Evolutionary conservation across 2,329 filamentous ascomycete genomes (phyloP).

Genomic region (Fusarium miscanthi): DNA sequence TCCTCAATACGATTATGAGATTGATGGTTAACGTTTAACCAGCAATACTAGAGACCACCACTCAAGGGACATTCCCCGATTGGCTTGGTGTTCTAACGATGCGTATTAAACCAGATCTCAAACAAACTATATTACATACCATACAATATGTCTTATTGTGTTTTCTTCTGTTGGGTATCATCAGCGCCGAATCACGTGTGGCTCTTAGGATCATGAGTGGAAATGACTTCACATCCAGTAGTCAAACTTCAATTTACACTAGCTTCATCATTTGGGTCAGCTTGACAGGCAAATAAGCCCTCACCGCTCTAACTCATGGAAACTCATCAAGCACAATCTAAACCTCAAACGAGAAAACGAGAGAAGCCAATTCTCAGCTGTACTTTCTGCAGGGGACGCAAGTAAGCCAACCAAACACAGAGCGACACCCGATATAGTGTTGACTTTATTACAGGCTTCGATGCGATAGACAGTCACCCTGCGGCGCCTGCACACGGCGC

Average conservation of each 20-base stretch:
- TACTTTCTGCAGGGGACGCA: slow-evolving; percentile 7
- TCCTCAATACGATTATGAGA: background rate
- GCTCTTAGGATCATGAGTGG: background rate
- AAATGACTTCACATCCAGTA: slow-evolving; percentile 4
- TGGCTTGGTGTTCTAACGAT: background rate
- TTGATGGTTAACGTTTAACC: background rate
- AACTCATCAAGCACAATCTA: background rate
- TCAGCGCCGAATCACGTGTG: slow-evolving; percentile 1
- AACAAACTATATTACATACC: background rate
- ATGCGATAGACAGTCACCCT: slow-evolving; percentile 21
- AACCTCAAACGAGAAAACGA: background rate
- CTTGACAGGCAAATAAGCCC: background rate
- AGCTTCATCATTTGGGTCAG: slow-evolving; percentile 3
- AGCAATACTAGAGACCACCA: background rate
- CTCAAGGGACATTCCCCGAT: background rate
- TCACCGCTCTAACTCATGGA: background rate
- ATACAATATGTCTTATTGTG: background rate
- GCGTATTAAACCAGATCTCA: background rate
- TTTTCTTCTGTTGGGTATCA: background rate
- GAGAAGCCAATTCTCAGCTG: slow-evolving; percentile 11
- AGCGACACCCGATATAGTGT: background rate
- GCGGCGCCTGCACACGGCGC: slow-evolving; percentile 3
- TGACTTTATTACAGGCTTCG: slow-evolving; percentile 14
- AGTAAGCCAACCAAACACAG: background rate
- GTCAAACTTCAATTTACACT: background rate